Percentiles rank a stretch among this genome's conserved stretches.
These are phyloP conservation scores for Kwoniella newhampshirensis DNA, from an alignment of 768 basidiomycete genomes.

Conservation along the genomic window DNA sequence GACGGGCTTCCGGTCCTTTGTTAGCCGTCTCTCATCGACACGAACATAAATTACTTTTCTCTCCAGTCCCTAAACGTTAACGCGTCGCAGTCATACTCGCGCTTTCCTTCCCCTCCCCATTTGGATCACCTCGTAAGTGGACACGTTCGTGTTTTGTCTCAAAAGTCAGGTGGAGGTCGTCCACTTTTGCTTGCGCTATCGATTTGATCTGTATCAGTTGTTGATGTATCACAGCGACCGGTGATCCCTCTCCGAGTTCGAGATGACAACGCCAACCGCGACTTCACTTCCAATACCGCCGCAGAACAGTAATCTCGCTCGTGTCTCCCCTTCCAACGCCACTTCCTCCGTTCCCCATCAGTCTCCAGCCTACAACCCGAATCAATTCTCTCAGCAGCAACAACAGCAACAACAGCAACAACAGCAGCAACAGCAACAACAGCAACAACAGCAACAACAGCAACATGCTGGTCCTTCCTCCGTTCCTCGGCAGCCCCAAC, in stretches of 20 bases:
- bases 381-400: background rate
- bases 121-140: too few species aligned
- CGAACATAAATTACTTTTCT: too few species aligned
- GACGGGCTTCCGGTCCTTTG: too few species aligned
- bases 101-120: too few species aligned
- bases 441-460: slow-evolving; percentile 7
- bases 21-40: too few species aligned
- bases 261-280: slow-evolving; percentile 17
- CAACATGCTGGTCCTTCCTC: slow-evolving; percentile 8
- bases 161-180: slow-evolving; percentile 13
- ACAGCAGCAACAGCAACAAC: background rate
- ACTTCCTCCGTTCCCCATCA: background rate
- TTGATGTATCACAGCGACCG: background rate
- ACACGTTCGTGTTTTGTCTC: background rate
- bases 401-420: slow-evolving; percentile 8
- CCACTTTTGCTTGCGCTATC: slow-evolving; percentile 6
- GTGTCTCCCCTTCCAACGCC: slow-evolving; percentile 8
- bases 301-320: slow-evolving; percentile 13
- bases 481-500: slow-evolving; percentile 17
- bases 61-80: too few species aligned
- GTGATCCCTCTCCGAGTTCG: background rate
- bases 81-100: too few species aligned
- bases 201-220: background rate
- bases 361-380: slow-evolving; percentile 4
- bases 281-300: slow-evolving; percentile 12